These are phyloP conservation scores for Eucalyptus coolabah DNA, from an alignment of 345 rosid species.

Conservation along the genomic window DNA sequence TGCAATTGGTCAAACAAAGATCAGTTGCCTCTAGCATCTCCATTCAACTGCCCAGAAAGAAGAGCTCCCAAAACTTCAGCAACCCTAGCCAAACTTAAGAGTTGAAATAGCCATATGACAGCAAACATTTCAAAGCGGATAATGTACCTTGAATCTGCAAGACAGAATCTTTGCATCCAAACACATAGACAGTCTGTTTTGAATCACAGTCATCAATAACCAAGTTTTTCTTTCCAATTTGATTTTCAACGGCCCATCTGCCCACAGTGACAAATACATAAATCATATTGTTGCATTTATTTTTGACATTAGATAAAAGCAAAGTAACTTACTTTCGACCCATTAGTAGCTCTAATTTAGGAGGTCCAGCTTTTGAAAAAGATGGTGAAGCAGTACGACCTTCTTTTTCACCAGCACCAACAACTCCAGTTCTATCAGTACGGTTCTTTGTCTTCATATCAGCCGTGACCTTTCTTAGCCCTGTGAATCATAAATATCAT, in stretches of 20 bases:
- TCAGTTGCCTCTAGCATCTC: neutral
- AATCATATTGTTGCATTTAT: neutral
- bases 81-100: neutral
- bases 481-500: conserved; percentile 18
- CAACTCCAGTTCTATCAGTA: conserved; percentile 59
- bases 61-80: neutral
- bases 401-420: conserved; percentile 47
- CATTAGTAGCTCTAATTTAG: conserved; percentile 94
- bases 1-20: conserved; percentile 16
- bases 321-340: conserved; percentile 76
- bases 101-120: neutral
- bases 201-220: conserved; percentile 88
- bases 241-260: conserved; percentile 99
- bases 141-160: conserved; percentile 77
- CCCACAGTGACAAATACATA: neutral
- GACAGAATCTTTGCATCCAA: conserved; percentile 97
- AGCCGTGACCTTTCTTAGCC: conserved; percentile 77
- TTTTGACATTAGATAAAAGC: neutral
- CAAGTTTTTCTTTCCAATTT: conserved; percentile 76
- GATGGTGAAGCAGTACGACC: conserved; percentile 30
- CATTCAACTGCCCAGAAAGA: neutral
- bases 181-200: conserved; percentile 81
- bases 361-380: conserved; percentile 70
- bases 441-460: conserved; percentile 95
- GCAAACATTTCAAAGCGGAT: neutral